Base-by-base conservation (phyloP, 1,284 basidiomycete genomes). In the Pseudozyma thailandica region DNA sequence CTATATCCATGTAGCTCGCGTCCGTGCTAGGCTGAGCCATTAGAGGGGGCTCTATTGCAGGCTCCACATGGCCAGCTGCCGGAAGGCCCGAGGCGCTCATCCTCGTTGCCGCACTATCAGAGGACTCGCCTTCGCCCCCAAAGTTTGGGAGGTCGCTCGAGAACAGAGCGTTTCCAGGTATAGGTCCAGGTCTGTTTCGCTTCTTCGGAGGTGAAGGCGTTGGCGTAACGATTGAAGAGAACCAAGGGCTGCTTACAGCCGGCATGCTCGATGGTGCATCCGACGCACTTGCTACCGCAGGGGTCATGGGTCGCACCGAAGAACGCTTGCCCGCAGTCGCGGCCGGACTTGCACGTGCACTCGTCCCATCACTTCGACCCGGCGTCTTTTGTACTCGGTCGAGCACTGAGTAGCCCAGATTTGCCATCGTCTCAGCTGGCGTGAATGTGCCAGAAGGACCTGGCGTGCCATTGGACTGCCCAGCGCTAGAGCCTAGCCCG, bases 331-430 rank as follows among this genome's bases (percentile, higher is more conserved):
- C 55, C 5, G 55, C 62, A 13, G 43, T 28, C 23, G 61, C 50
- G 13, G 63, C 61, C 0, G 61, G 56, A 27, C 60, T 63, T 2
- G 55, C 47, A n/a, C 57, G 41, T 18, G 39, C 50, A 37, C 60
- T 59, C 1, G 51, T 41, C 9, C 20, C 53, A 20, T 53, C 55
- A 25, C 52, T 44, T 15, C 66, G 45, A 7, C 64, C 56, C 1
- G 60, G 57, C 23, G 56, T 64, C 46, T 63, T 64, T n/a, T 55
- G 68, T 37, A 57, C 13, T 18, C 58, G 60, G 21, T 43, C 51
- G 12, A 71, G 57, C 49, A 71, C 60, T 21, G 61, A 71, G 28
- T 63, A 64, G 15, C 68, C 68, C 49, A 71, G 57, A 37, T 71
- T 71, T 13, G 68, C 68, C 52, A 31, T 71, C 52, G 48, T 64